A percentile compares a stretch with the other conserved stretches of the same genome.
Conservation (phyloP, 2,329 filamentous ascomycete species). For the Calonectria hongkongensis region DNA sequence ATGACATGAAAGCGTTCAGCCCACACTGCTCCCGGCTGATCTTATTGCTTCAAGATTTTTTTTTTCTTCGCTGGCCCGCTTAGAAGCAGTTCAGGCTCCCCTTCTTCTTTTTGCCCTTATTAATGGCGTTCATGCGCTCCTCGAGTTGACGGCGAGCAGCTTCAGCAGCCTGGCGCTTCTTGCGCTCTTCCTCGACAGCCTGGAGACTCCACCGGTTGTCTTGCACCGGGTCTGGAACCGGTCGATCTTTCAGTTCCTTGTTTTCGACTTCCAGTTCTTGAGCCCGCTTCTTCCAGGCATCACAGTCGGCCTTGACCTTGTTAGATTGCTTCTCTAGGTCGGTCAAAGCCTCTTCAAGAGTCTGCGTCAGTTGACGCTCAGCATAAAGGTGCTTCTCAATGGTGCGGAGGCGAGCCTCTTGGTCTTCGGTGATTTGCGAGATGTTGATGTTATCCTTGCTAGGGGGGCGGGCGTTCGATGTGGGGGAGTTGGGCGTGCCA, state of each 20-base stretch:
- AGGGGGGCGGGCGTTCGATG: conserved; percentile 77
- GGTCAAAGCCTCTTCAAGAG: conserved; percentile 94
- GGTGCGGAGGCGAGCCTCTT: conserved; percentile 94
- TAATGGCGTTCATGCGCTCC: conserved; percentile 94
- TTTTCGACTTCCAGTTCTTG: conserved; percentile 83
- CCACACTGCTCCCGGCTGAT: conserved; percentile 46
- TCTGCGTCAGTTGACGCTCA: conserved; percentile 96
- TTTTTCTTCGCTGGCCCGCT: conserved; percentile 46
- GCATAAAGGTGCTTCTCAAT: conserved; percentile 98
- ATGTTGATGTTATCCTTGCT: conserved; percentile 84
- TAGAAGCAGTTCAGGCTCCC: conserved; percentile 98
- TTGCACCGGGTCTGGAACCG: conserved; percentile 66
- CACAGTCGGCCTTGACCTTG: conserved; percentile 92
- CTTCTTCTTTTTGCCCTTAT: conserved; percentile 95
- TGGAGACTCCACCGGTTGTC: conserved; percentile 84
- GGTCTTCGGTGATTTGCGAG: conserved; percentile 91
- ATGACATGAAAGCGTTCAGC: conserved; percentile 52
- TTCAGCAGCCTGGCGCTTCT: conserved; percentile 93
- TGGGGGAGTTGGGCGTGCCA: conserved; percentile 66
- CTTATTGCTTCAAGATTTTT: background rate
- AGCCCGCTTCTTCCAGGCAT: conserved; percentile 92
- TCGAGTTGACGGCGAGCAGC: conserved; percentile 91
- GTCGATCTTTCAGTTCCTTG: conserved; percentile 76
- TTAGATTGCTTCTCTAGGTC: conserved; percentile 95
- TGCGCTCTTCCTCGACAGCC: conserved; percentile 96